Evolutionary conservation across 1,284 basidiomycete genomes (phyloP).

Genomic region (Melampsora americana): DNA sequence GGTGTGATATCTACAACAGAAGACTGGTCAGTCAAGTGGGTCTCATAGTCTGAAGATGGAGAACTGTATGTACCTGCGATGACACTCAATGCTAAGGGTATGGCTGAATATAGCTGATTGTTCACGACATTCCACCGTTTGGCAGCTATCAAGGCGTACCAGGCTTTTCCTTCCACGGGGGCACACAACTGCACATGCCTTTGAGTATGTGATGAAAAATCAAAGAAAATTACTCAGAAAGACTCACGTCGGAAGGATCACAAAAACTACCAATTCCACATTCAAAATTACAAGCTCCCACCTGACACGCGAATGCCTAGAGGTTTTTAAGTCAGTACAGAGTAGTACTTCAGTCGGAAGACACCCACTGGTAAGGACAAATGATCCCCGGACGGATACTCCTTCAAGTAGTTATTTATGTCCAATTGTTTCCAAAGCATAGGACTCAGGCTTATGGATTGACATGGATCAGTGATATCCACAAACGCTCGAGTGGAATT

Average conservation of each 20-base stretch:
- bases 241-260: conserved; percentile 12
- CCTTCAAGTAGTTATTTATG: conserved; percentile 35
- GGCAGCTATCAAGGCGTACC: neutral
- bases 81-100: neutral
- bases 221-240: neutral
- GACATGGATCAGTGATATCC: conserved; percentile 1
- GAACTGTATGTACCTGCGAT: neutral
- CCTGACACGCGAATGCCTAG: conserved; percentile 21
- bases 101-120: neutral
- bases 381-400: conserved; percentile 13
- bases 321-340: neutral
- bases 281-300: conserved; percentile 34
- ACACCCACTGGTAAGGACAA: conserved; percentile 27
- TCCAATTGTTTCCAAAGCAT: conserved; percentile 33
- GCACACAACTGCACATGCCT: neutral
- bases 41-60: no score
- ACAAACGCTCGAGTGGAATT: neutral
- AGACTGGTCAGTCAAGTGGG: neutral
- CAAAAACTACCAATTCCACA: conserved; percentile 36
- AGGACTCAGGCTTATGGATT: conserved; percentile 12
- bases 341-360: no score
- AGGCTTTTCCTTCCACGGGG: neutral
- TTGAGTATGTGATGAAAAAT: neutral
- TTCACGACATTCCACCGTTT: neutral
- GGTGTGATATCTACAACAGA: neutral